Conservation (phyloP, 768 basidiomycete species). For the Lenzites betulinus region DNA sequence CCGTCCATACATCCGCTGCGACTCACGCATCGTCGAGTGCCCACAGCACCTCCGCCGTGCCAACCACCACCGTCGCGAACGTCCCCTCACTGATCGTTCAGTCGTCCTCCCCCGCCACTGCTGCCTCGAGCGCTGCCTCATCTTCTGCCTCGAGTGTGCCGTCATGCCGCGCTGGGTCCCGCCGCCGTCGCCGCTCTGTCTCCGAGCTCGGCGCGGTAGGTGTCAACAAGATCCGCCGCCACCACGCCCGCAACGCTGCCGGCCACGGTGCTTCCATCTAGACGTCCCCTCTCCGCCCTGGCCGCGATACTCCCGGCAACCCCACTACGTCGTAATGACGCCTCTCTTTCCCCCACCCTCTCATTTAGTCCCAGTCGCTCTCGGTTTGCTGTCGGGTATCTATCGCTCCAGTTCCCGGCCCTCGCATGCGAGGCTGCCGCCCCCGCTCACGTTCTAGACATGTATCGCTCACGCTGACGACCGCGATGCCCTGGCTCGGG, state of each 20-base stretch:
- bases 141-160: not conserved
- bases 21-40: conserved; percentile 6
- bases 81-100: conserved; percentile 7
- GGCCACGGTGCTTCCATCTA: conserved; percentile 14
- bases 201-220: not conserved
- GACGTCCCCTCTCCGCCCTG: not conserved
- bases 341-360: conserved; percentile 8
- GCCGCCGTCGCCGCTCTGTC: conserved; percentile 11
- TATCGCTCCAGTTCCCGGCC: conserved; percentile 4
- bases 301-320: conserved; percentile 3
- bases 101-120: not conserved
- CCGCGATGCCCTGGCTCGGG: conserved; percentile 19
- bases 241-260: conserved; percentile 20
- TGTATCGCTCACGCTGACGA: conserved; percentile 10
- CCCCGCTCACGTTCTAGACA: conserved; percentile 6
- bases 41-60: conserved; percentile 1
- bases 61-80: conserved; percentile 9
- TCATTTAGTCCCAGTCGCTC: conserved; percentile 1
- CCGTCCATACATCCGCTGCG: conserved; percentile 3
- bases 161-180: conserved; percentile 7
- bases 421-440: conserved; percentile 13
- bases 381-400: conserved; percentile 17
- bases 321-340: conserved; percentile 2
- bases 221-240: conserved; percentile 11
- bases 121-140: conserved; percentile 3